A percentile compares a stretch with the other conserved stretches of the same genome.
Conservation (phyloP, 148 eudicot species). For the Rhododendron mucronatum region DNA sequence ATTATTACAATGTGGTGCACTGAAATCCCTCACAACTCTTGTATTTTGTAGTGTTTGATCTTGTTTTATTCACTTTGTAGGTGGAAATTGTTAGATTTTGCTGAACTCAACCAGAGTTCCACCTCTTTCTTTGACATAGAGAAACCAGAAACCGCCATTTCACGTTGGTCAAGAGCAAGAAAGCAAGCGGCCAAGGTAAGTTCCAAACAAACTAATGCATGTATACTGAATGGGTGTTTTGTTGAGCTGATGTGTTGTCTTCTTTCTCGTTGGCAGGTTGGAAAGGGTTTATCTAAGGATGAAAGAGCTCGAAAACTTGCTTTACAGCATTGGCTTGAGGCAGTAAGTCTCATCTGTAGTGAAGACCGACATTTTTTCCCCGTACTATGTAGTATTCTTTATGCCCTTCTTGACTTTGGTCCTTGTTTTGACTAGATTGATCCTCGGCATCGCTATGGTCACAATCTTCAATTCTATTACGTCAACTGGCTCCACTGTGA, state of each 20-base stretch:
- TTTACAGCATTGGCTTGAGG: slow-evolving; percentile 78
- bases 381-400: not conserved
- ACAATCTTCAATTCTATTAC: slow-evolving; percentile 85
- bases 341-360: slow-evolving; percentile 35
- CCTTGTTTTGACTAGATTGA: slow-evolving; percentile 51
- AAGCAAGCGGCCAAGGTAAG: slow-evolving; percentile 24
- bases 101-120: slow-evolving; percentile 14
- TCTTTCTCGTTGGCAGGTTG: not conserved
- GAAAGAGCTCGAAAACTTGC: slow-evolving; percentile 62
- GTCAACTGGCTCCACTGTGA: slow-evolving; percentile 72
- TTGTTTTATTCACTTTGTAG: not conserved
- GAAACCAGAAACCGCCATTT: slow-evolving; percentile 23
- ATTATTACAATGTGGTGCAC: not conserved
- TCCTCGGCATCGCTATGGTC: slow-evolving; percentile 96
- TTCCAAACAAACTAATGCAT: not conserved
- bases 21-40: not conserved
- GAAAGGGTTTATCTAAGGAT: slow-evolving; percentile 46
- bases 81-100: slow-evolving; percentile 29
- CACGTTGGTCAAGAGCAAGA: slow-evolving; percentile 29
- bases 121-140: slow-evolving; percentile 9
- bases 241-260: not conserved
- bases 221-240: not conserved
- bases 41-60: not conserved
- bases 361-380: not conserved
- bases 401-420: not conserved